Evolutionary conservation across 208 protist species (phyloP).

Genomic region (Herpetomonas samuelpessoai): DNA sequence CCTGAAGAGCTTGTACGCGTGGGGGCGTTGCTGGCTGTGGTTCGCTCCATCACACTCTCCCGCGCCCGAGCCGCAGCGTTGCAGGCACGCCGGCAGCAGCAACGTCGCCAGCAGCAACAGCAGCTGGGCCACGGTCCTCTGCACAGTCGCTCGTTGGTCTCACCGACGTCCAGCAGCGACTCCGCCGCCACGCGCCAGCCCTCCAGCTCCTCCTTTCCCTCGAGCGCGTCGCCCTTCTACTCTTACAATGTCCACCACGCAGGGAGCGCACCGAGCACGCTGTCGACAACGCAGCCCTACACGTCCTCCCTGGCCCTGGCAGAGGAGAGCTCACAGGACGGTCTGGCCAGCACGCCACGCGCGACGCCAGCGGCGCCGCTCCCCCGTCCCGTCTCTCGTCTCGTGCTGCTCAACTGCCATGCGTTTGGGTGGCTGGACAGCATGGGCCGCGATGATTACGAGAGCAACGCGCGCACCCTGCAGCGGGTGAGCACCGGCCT

Average conservation of each 20-base stretch:
- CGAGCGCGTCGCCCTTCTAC: neutral
- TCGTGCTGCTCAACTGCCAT: constrained; percentile 68
- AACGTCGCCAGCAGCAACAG: neutral
- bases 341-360: constrained; percentile 1
- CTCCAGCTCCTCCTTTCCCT: neutral
- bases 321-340: constrained; percentile 19
- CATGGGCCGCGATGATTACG: constrained; percentile 44
- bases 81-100: neutral
- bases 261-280: neutral
- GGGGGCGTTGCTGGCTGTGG: constrained; percentile 52
- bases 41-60: constrained; percentile 10
- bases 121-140: too few relatives aligned
- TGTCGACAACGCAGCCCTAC: neutral
- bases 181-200: neutral
- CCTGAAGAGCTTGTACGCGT: constrained; percentile 57
- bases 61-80: neutral
- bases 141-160: too few relatives aligned
- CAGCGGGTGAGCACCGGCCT: constrained; percentile 30
- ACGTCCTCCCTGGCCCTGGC: constrained; percentile 1
- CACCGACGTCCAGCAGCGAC: too few relatives aligned
- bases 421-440: constrained; percentile 59
- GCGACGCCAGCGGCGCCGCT: neutral
- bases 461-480: constrained; percentile 32
- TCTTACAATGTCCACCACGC: neutral
- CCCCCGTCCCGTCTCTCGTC: constrained; percentile 21